phyloP scores from a whole-genome alignment of 2,329 filamentous ascomycete species.

The Fonsecaea pugnacius region DNA sequence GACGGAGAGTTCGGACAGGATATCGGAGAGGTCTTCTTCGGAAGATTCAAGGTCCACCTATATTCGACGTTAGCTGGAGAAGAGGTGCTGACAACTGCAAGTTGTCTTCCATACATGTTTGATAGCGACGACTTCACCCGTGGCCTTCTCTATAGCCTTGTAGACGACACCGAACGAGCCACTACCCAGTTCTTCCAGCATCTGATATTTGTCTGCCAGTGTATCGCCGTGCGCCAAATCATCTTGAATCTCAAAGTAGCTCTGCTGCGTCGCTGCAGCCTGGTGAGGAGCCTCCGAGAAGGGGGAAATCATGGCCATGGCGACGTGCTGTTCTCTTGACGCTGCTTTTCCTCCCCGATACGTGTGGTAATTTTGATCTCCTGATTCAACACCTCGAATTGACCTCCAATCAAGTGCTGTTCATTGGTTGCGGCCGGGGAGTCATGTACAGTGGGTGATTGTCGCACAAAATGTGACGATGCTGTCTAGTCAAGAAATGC shows the following conservation, averaged over 20 bases:
- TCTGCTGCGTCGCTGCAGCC: slow-evolving; percentile 15
- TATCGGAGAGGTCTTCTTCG: slow-evolving; percentile 97
- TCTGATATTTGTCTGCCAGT: slow-evolving; percentile 77
- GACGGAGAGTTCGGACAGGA: slow-evolving; percentile 95
- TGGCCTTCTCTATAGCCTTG: slow-evolving; percentile 89
- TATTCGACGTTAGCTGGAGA: not conserved
- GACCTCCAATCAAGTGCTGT: not conserved
- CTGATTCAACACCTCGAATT: slow-evolving; percentile 5
- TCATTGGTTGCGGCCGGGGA: not conserved
- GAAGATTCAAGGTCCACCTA: slow-evolving; percentile 99
- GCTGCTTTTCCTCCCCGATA: not conserved
- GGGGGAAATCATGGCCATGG: slow-evolving; percentile 27
- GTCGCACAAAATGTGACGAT: slow-evolving; percentile 12
- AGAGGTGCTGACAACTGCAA: not conserved
- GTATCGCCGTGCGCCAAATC: slow-evolving; percentile 36
- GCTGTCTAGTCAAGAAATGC: slow-evolving; percentile 15
- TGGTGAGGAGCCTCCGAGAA: slow-evolving; percentile 30
- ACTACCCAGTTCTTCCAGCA: slow-evolving; percentile 93
- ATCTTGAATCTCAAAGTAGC: slow-evolving; percentile 29
- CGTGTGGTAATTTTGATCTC: not conserved
- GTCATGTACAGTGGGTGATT: not conserved
- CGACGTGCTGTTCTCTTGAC: not conserved
- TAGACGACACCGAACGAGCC: slow-evolving; percentile 97
- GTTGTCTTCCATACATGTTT: slow-evolving; percentile 73
- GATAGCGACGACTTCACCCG: slow-evolving; percentile 92